Percentiles rank a stretch among this genome's conserved stretches.
phyloP scores from a whole-genome alignment of 2,329 filamentous ascomycete genomes.

The Alternaria gaisen region DNA sequence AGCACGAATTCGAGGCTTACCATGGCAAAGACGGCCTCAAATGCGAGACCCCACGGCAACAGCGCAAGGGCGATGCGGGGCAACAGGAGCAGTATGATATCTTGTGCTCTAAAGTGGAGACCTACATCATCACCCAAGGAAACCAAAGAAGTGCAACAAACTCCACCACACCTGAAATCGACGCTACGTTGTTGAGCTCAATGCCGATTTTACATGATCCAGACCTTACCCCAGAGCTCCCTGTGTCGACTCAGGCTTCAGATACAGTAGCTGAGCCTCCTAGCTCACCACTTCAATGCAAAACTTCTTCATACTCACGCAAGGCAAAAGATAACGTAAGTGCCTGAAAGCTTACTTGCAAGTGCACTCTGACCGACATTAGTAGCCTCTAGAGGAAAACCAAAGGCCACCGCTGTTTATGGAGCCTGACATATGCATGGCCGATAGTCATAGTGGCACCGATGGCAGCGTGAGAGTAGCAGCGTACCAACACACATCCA shows the following conservation, averaged over 20 bases:
- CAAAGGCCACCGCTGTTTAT: not conserved
- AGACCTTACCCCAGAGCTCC: not conserved
- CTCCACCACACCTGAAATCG: not conserved
- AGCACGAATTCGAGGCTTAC: not conserved
- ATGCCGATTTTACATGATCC: not conserved
- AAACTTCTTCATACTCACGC: not conserved
- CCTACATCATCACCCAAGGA: not conserved
- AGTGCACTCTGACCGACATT: slow-evolving; percentile 2
- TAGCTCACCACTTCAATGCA: no score
- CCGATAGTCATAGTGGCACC: not conserved
- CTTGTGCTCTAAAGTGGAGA: not conserved
- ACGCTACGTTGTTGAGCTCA: not conserved
- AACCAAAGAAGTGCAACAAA: not conserved
- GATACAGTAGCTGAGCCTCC: not conserved
- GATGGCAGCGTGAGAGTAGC: no score
- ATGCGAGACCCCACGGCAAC: slow-evolving; percentile 1
- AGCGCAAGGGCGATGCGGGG: not conserved
- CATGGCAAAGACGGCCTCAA: not conserved
- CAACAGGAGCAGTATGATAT: slow-evolving; percentile 5
- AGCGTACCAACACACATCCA: no score
- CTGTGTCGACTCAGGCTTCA: not conserved
- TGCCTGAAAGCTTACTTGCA: not conserved
- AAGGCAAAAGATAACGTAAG: not conserved
- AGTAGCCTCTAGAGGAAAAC: not conserved
- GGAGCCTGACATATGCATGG: not conserved